These are phyloP conservation scores for Acidiella bohemica DNA, from an alignment of 495 filamentous ascomycete species.

Conservation along the genomic window DNA sequence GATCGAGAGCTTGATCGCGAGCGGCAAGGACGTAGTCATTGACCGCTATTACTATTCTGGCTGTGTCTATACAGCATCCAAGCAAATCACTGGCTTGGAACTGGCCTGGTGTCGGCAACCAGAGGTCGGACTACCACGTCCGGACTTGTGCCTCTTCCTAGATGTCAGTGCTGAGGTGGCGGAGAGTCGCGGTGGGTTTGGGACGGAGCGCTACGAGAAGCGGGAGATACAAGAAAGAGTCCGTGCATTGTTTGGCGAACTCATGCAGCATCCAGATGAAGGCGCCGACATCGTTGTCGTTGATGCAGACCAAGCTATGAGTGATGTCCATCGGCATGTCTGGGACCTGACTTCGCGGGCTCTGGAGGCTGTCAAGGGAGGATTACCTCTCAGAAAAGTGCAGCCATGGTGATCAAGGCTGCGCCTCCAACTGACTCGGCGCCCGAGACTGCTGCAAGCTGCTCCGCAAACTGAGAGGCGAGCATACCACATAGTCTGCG, in stretches of 20 bases:
- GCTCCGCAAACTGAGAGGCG: too few relatives aligned
- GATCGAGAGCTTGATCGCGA: constrained; percentile 30
- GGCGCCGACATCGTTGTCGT: constrained; percentile 29
- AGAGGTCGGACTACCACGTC: constrained; percentile 74
- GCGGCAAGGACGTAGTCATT: constrained; percentile 63
- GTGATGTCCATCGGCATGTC: too few relatives aligned
- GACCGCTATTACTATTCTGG: constrained; percentile 93
- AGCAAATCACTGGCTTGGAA: constrained; percentile 53
- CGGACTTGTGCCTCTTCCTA: constrained; percentile 79
- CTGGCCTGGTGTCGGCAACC: constrained; percentile 69
- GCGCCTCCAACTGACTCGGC: too few relatives aligned
- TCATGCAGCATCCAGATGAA: constrained; percentile 20
- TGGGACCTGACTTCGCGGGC: constrained; percentile 6
- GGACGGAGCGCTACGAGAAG: constrained; percentile 79
- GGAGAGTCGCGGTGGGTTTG: constrained; percentile 66
- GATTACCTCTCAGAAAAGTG: constrained; percentile 1
- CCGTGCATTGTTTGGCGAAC: constrained; percentile 47
- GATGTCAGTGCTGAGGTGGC: constrained; percentile 62
- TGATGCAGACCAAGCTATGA: constrained; percentile 36
- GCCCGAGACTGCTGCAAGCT: too few relatives aligned
- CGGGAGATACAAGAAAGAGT: constrained; percentile 71
- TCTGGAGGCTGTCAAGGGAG: constrained; percentile 16
- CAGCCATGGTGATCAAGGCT: constrained; percentile 5
- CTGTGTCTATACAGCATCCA: constrained; percentile 90
- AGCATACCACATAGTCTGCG: too few relatives aligned